Evolutionary conservation across 129 eudicot species (phyloP).

Genomic region (Centella asiatica): DNA sequence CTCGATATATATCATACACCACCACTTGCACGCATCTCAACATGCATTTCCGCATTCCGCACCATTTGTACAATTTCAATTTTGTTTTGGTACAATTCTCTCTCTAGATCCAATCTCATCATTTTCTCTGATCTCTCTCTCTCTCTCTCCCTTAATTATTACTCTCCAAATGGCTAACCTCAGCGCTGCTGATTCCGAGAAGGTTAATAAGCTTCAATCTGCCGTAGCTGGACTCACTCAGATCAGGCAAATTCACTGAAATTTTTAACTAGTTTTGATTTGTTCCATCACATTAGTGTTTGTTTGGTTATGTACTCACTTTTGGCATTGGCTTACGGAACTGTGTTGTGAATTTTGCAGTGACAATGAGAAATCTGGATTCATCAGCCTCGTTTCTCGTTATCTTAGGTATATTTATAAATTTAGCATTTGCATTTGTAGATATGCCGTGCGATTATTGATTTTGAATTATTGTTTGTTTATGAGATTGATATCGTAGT

Average conservation of each 20-base stretch:
- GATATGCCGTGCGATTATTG: neutral
- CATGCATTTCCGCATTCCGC: neutral
- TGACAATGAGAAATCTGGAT: constrained; percentile 98
- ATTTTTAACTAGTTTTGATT: neutral
- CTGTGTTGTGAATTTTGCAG: constrained; percentile 33
- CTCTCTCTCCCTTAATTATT: neutral
- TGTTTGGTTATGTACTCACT: neutral
- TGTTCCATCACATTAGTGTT: neutral
- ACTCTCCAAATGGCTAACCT: constrained; percentile 33
- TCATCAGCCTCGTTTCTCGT: constrained; percentile 88
- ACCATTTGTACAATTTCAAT: neutral
- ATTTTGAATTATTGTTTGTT: neutral
- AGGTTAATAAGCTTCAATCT: constrained; percentile 66
- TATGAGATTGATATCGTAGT: too few species aligned
- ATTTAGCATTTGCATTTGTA: neutral
- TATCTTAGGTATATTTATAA: constrained; percentile 56
- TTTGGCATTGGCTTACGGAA: constrained; percentile 6
- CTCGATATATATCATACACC: neutral
- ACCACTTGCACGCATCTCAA: neutral
- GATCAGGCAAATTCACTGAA: constrained; percentile 50
- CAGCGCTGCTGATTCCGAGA: constrained; percentile 58
- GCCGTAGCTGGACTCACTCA: constrained; percentile 59
- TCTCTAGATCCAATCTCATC: constrained; percentile 15
- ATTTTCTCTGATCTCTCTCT: neutral
- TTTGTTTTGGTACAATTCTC: constrained; percentile 16